Base-by-base conservation (phyloP, 2,329 filamentous ascomycete species). In the Xylaria sp. region DNA sequence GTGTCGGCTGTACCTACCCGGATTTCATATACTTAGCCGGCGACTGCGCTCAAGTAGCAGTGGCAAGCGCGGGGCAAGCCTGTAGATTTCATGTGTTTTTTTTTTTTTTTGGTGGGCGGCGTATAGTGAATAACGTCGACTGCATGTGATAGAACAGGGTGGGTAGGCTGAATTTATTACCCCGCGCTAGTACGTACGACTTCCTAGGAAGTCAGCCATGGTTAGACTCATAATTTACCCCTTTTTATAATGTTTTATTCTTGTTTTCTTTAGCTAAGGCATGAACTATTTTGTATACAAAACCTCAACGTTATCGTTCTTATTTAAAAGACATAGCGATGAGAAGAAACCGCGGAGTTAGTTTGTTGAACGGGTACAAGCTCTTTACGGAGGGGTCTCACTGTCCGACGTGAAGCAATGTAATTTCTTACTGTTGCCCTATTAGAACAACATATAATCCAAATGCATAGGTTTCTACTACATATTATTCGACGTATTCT, bases 131-230 rank as follows among this genome's bases (percentile, higher is more conserved):
- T 60, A 40, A 60, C 57, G 57, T 60, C 40, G 57, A 12, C 57
- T 60, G 57, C 57, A 60, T 60, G 57, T 60, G 57, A 60, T 16
- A 60, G 40, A 29, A 47, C 25, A 27, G n/a, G 54, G 21, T 42
- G 23, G 37, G 16, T 13, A 18, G 23, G 42, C 42, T 44, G 21
- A 21, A 21, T 44, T 21, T 16, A 42, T 42, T 12, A n/a, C 32
- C 32, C 32, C 32, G 32, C 32, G 32, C 32, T 35, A 35, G 10
- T 6, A 35, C 32, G 32, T 35, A 6, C 32, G 32, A 35, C 32
- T 35, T 35, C 32, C 32, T 35, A 10, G 8, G 32, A 35, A 35
- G 32, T 10, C 32, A 35, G 8, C 10, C 32, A 35, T 35, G 8
- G 8, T 29, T 35, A 9, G 32, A 35, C 8, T 35, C 32, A 35